Percentiles rank a stretch among this genome's conserved stretches.
Conservation (phyloP, 2,329 filamentous ascomycete species). For the Boeremia exigua region DNA sequence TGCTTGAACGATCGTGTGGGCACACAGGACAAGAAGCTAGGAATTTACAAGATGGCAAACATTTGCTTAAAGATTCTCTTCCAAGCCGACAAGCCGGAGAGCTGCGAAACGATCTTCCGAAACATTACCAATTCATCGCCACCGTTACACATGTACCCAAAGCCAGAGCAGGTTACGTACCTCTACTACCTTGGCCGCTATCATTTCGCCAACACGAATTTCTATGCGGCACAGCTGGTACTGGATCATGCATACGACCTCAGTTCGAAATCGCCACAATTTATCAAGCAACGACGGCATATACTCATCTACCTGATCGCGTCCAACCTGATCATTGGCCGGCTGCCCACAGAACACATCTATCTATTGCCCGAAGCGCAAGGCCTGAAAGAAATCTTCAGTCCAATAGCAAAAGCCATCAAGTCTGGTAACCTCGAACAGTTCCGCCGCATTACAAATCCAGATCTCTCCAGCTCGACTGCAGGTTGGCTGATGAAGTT, state of each 20-base stretch:
- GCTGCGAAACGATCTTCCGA: conserved; percentile 86
- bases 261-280: conserved; percentile 58
- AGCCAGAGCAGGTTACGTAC: conserved; percentile 86
- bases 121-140: conserved; percentile 86
- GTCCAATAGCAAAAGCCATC: conserved; percentile 75
- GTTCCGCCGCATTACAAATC: conserved; percentile 73
- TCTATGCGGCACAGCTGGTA: conserved; percentile 75
- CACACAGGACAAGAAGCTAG: conserved; percentile 72
- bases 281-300: conserved; percentile 71
- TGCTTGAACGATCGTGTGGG: conserved; percentile 79
- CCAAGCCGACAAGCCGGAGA: conserved; percentile 81
- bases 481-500: conserved; percentile 74
- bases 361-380: conserved; percentile 74
- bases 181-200: conserved; percentile 94
- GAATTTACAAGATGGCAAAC: conserved; percentile 92
- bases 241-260: conserved; percentile 82
- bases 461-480: conserved; percentile 31
- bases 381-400: conserved; percentile 69
- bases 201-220: conserved; percentile 84
- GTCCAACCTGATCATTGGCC: conserved; percentile 81
- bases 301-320: conserved; percentile 86
- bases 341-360: conserved; percentile 74
- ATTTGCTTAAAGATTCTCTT: conserved; percentile 88
- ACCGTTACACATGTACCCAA: conserved; percentile 80
- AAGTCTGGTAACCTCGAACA: conserved; percentile 73